Percentiles rank a stretch among this genome's conserved stretches.
phyloP scores from a whole-genome alignment of 768 basidiomycete species.

The Xerocomellus chrysenteron region DNA sequence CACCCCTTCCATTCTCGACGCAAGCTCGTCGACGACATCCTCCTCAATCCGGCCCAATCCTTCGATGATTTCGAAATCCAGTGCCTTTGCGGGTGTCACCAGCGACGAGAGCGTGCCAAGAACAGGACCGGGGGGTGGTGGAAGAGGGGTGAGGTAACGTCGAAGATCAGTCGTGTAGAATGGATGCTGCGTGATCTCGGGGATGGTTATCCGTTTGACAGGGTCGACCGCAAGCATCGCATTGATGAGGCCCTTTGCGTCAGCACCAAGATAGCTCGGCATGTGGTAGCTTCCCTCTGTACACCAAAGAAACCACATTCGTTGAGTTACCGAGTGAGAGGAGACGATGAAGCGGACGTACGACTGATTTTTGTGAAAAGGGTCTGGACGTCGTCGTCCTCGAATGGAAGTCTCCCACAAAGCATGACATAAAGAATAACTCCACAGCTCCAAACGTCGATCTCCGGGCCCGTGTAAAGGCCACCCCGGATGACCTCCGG shows the following conservation, averaged over 20 bases:
- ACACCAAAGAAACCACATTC: background rate
- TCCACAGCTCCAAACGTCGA: conserved; percentile 98
- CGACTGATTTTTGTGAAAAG: conserved; percentile 94
- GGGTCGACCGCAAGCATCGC: conserved; percentile 95
- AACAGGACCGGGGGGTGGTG: conserved; percentile 73
- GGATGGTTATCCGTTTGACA: conserved; percentile 89
- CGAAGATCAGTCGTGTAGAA: conserved; percentile 88
- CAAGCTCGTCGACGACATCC: conserved; percentile 83
- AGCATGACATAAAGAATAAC: conserved; percentile 99
- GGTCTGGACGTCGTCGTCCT: conserved; percentile 92
- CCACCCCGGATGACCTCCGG: conserved; percentile 97
- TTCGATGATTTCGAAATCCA: conserved; percentile 86
- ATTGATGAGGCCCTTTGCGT: conserved; percentile 76
- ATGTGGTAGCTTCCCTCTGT: conserved; percentile 85
- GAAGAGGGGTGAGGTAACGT: conserved; percentile 82
- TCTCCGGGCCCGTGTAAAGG: conserved; percentile 95
- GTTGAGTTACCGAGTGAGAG: background rate
- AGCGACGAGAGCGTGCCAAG: conserved; percentile 72
- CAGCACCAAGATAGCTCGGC: conserved; percentile 75
- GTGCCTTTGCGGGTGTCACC: conserved; percentile 61
- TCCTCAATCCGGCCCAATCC: conserved; percentile 92
- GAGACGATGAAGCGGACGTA: conserved; percentile 34
- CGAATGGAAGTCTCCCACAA: conserved; percentile 92
- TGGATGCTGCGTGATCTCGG: conserved; percentile 86
- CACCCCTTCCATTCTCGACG: conserved; percentile 67